Conservation (phyloP, 805 yeast genomes). For the Naumovozyma dairenensis region DNA sequence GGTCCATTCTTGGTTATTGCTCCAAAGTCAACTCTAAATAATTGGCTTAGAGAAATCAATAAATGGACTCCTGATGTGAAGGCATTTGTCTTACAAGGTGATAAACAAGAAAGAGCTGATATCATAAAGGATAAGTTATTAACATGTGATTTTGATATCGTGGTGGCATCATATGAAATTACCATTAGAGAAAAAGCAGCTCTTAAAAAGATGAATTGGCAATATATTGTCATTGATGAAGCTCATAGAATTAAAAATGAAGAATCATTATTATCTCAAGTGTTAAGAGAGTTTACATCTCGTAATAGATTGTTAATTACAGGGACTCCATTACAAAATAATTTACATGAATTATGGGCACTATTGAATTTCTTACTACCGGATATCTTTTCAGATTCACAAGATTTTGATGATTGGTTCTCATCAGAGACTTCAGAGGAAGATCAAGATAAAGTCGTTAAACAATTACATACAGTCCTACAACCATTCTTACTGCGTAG, state of each 20-base stretch:
- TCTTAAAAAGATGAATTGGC: constrained; percentile 61
- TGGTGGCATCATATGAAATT: constrained; percentile 64
- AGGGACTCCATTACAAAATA: constrained; percentile 78
- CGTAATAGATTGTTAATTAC: constrained; percentile 63
- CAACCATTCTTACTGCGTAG: constrained; percentile 69
- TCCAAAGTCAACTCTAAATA: constrained; percentile 73
- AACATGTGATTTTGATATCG: constrained; percentile 61
- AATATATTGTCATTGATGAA: constrained; percentile 66
- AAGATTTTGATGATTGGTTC: constrained; percentile 71
- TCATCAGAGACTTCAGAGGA: constrained; percentile 33
- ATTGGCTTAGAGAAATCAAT: constrained; percentile 70
- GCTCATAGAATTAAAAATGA: constrained; percentile 80
- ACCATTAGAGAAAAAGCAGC: constrained; percentile 65
- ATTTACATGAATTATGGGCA: constrained; percentile 77
- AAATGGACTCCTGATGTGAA: constrained; percentile 75
- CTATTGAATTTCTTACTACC: constrained; percentile 66
- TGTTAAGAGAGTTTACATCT: constrained; percentile 62
- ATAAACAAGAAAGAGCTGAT: constrained; percentile 55
- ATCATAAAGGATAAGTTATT: constrained; percentile 42
- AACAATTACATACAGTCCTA: constrained; percentile 64
- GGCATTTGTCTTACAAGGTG: constrained; percentile 64
- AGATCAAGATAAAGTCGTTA: constrained; percentile 44
- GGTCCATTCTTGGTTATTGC: constrained; percentile 74
- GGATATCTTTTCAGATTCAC: constrained; percentile 69
- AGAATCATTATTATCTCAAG: constrained; percentile 61